Percentiles rank a stretch among this genome's conserved stretches.
Evolutionary conservation across 2,329 filamentous ascomycete species (phyloP).

Genomic region (Orbilia quercus): DNA sequence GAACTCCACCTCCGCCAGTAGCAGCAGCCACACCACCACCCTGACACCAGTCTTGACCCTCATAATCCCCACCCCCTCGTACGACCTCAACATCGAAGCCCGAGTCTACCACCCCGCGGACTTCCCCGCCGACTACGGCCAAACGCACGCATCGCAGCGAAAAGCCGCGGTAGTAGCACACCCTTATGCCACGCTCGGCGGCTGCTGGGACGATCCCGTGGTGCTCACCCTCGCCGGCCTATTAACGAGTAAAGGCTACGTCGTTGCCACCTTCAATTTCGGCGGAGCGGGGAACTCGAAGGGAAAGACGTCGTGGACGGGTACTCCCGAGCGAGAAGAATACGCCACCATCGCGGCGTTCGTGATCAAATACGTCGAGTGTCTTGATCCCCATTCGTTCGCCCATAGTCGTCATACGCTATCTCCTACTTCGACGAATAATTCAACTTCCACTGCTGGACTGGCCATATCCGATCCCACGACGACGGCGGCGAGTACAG

Average conservation of each 20-base stretch:
- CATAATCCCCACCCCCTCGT: constrained; percentile 80
- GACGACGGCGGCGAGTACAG: constrained; percentile 24
- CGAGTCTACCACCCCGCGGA: constrained; percentile 78
- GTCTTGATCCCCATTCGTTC: constrained; percentile 43
- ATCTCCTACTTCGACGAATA: neutral
- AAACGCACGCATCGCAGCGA: constrained; percentile 11
- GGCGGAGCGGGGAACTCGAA: constrained; percentile 79
- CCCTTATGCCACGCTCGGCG: constrained; percentile 89
- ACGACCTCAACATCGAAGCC: constrained; percentile 83
- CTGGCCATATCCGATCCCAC: constrained; percentile 53
- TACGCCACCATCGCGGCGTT: constrained; percentile 87
- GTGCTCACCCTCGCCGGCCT: constrained; percentile 74
- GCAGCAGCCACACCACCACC: constrained; percentile 47
- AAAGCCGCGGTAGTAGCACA: constrained; percentile 80
- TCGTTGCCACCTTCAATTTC: constrained; percentile 93
- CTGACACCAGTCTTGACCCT: constrained; percentile 57
- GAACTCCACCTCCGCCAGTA: constrained; percentile 49
- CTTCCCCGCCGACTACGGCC: constrained; percentile 62
- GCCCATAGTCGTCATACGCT: too few species aligned
- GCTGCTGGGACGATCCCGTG: constrained; percentile 82
- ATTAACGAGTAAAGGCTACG: constrained; percentile 75
- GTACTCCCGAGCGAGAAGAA: constrained; percentile 81
- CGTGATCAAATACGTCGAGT: constrained; percentile 74
- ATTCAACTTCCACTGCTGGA: constrained; percentile 68
- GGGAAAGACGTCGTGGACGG: constrained; percentile 87